These are phyloP conservation scores for Termitomyces sp. DNA, from an alignment of 768 basidiomycete genomes.

Conservation along the genomic window DNA sequence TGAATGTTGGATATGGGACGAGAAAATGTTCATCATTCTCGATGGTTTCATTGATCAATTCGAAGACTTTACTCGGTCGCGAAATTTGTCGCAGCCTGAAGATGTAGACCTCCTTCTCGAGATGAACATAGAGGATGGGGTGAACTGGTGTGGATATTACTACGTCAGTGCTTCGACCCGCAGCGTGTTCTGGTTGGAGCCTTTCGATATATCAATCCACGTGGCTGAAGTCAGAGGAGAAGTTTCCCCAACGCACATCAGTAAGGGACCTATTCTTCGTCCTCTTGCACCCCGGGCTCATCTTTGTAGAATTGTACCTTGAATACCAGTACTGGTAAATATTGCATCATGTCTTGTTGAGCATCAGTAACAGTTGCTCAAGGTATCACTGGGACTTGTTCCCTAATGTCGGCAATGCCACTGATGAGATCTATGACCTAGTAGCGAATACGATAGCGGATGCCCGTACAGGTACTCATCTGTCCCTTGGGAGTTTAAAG, in stretches of 20 bases:
- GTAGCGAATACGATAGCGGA: constrained; percentile 7
- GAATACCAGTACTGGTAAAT: constrained; percentile 11
- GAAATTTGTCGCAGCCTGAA: neutral
- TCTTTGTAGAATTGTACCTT: constrained; percentile 3
- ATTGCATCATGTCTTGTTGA: neutral
- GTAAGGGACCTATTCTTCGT: neutral
- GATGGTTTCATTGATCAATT: neutral
- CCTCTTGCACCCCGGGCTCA: neutral
- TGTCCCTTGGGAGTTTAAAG: neutral
- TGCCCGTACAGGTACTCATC: constrained; percentile 8
- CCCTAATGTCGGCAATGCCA: neutral
- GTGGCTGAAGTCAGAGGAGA: neutral
- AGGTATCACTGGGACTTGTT: constrained; percentile 13
- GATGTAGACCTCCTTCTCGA: constrained; percentile 4
- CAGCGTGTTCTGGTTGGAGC: constrained; percentile 6
- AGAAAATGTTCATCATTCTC: neutral
- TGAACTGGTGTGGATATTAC: constrained; percentile 6
- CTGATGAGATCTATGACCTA: neutral
- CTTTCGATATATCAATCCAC: neutral
- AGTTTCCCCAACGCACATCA: neutral
- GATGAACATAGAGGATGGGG: neutral
- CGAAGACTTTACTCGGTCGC: neutral
- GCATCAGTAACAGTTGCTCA: neutral
- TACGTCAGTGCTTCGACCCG: neutral
- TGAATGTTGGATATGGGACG: constrained; percentile 5